Evolutionary conservation across 805 yeast species (phyloP).

Genomic region (Metschnikowia chrysomelidarum): DNA sequence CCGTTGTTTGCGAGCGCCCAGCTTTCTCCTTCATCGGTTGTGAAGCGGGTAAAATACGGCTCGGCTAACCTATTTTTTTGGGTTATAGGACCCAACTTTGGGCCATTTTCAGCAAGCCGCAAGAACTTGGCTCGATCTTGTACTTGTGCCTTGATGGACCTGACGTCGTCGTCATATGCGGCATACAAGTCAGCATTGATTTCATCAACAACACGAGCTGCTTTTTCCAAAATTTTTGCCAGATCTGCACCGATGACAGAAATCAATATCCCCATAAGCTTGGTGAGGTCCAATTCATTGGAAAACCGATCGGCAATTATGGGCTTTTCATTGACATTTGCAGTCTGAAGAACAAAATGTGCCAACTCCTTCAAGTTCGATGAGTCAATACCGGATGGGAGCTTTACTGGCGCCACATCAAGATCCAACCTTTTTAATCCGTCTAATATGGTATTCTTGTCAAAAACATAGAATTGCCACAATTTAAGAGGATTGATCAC

Average conservation of each 20-base stretch:
- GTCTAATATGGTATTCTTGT: constrained; percentile 45
- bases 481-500: constrained; percentile 65
- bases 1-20: constrained; percentile 92
- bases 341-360: constrained; percentile 42
- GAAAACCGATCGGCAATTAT: constrained; percentile 50
- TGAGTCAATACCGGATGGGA: constrained; percentile 43
- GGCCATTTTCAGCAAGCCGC: constrained; percentile 80
- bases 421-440: constrained; percentile 41
- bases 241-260: constrained; percentile 20
- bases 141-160: constrained; percentile 64
- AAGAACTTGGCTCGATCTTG: constrained; percentile 73
- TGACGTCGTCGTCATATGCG: constrained; percentile 71
- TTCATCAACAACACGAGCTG: constrained; percentile 63
- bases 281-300: constrained; percentile 50
- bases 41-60: constrained; percentile 80
- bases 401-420: constrained; percentile 30
- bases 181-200: constrained; percentile 71
- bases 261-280: constrained; percentile 52
- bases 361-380: constrained; percentile 46
- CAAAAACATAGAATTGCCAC: constrained; percentile 87
- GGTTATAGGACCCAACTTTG: constrained; percentile 64
- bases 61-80: constrained; percentile 65
- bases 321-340: constrained; percentile 41
- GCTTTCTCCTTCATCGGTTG: constrained; percentile 48
- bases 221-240: constrained; percentile 31